Evolutionary conservation across 441 rosid species (phyloP).

Genomic region (Rhodomyrtus psidioides): DNA sequence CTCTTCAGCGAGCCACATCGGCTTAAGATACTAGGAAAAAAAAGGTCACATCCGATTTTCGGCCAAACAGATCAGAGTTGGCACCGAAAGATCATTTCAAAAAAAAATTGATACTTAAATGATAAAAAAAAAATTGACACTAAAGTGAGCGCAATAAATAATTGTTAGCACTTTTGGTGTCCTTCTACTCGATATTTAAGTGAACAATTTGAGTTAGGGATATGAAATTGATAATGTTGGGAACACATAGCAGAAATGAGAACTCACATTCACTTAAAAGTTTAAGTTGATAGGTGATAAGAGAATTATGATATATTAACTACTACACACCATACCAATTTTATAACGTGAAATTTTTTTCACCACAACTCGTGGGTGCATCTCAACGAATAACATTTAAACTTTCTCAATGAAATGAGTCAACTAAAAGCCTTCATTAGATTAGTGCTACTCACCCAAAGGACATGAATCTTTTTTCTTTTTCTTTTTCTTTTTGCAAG

Average conservation of each 20-base stretch:
- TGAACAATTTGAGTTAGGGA: background rate
- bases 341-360: background rate
- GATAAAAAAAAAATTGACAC: too few relatives aligned
- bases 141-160: too few relatives aligned
- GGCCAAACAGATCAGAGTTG: too few relatives aligned
- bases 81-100: too few relatives aligned
- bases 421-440: too few relatives aligned
- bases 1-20: too few relatives aligned
- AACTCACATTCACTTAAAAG: background rate
- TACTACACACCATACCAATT: background rate
- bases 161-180: too few relatives aligned
- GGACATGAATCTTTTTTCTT: background rate
- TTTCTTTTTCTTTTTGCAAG: background rate
- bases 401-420: too few relatives aligned
- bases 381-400: background rate
- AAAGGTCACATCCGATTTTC: too few relatives aligned
- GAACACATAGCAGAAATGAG: fast-evolving
- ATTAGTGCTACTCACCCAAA: background rate
- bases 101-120: too few relatives aligned
- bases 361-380: background rate
- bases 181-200: background rate
- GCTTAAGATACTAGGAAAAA: too few relatives aligned
- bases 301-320: background rate
- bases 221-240: background rate
- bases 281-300: background rate